A percentile compares a stretch with the other conserved stretches of the same genome.
Evolutionary conservation across 1,139 yeast species (phyloP).

Genomic region (Blastobotrys proliferans): DNA sequence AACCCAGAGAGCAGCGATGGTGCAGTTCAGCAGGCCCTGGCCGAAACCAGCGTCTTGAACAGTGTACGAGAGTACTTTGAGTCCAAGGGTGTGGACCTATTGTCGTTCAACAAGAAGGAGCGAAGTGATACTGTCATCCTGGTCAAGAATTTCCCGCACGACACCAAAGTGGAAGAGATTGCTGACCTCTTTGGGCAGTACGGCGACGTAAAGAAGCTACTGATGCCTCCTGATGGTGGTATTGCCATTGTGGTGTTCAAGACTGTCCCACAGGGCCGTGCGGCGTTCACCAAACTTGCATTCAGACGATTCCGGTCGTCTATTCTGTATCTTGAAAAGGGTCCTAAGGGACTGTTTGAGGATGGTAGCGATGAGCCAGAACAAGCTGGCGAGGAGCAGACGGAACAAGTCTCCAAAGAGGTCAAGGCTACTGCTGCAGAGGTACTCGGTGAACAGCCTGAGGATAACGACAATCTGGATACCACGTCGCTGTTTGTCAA

Average conservation of each 20-base stretch:
- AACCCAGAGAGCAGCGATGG: conserved; percentile 84
- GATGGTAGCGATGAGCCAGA: conserved; percentile 25
- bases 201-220: conserved; percentile 73
- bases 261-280: conserved; percentile 77
- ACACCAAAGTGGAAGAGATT: conserved; percentile 74
- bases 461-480: conserved; percentile 46
- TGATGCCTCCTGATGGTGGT: conserved; percentile 97
- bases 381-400: conserved; percentile 36
- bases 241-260: conserved; percentile 93
- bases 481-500: conserved; percentile 82
- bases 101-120: conserved; percentile 65
- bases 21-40: conserved; percentile 96
- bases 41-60: conserved; percentile 93
- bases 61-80: conserved; percentile 87
- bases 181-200: conserved; percentile 74
- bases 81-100: conserved; percentile 75
- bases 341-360: conserved; percentile 75
- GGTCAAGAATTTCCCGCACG: conserved; percentile 86
- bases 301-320: conserved; percentile 83
- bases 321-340: conserved; percentile 86
- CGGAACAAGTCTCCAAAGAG: conserved; percentile 34
- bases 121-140: conserved; percentile 78
- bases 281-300: conserved; percentile 84
- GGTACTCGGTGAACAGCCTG: conserved; percentile 29
- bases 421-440: conserved; percentile 28